phyloP scores from a whole-genome alignment of 768 basidiomycete species.

The Dendrothele bispora region DNA sequence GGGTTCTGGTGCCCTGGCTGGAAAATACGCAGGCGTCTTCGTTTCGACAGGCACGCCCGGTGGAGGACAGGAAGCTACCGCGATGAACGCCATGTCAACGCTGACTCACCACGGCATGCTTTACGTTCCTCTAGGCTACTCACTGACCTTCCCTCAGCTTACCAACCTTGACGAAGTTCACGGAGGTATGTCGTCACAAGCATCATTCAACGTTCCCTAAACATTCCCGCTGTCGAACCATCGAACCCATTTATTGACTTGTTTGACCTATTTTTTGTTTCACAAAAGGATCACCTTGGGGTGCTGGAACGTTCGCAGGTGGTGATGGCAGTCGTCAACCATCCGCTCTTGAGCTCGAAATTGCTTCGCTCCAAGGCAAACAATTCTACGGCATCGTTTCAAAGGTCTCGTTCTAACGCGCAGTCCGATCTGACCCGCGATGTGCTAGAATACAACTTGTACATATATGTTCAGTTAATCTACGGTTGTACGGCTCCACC shows the following conservation, averaged over 20 bases:
- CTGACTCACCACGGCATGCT: constrained; percentile 74
- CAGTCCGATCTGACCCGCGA: too few relatives aligned
- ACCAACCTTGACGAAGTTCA: constrained; percentile 47
- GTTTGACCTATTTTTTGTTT: neutral
- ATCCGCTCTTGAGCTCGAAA: constrained; percentile 49
- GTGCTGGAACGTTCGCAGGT: constrained; percentile 69
- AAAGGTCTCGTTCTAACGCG: constrained; percentile 29
- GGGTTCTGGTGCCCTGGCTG: constrained; percentile 59
- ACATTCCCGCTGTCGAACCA: too few relatives aligned
- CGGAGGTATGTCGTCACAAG: constrained; percentile 54
- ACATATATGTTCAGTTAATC: too few relatives aligned
- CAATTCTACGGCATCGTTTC: constrained; percentile 50
- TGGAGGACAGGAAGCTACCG: constrained; percentile 75
- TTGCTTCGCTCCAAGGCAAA: constrained; percentile 53
- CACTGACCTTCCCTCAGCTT: constrained; percentile 40
- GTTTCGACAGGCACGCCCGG: constrained; percentile 70
- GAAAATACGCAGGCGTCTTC: constrained; percentile 78
- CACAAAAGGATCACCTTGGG: constrained; percentile 71
- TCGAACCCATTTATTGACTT: neutral
- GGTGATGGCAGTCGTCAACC: constrained; percentile 62
- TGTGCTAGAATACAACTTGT: too few relatives aligned
- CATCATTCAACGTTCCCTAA: too few relatives aligned
- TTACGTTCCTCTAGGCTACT: constrained; percentile 74
- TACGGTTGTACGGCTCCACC: too few relatives aligned
- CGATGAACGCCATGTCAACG: constrained; percentile 51